A percentile compares a stretch with the other conserved stretches of the same genome.
phyloP scores from a whole-genome alignment of 257 asterid species.

The Solanum chmielewskii region DNA sequence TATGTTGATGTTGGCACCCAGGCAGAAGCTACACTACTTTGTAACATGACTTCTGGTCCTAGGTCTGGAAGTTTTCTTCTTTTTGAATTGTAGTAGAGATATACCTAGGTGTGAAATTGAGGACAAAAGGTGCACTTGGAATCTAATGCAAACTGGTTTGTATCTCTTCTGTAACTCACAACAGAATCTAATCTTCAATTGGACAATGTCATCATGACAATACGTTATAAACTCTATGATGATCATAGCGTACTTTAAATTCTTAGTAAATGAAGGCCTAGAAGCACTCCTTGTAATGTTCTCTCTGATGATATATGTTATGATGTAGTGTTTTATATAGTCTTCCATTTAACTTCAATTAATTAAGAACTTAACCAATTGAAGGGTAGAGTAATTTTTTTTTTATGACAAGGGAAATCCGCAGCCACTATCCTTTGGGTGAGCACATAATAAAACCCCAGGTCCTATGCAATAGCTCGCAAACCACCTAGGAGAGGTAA shows the following conservation, averaged over 20 bases:
- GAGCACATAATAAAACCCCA: too few relatives aligned
- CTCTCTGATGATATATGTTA: neutral
- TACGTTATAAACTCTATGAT: neutral
- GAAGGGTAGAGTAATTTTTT: neutral
- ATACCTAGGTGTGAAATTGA: neutral
- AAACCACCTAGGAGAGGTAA: too few relatives aligned
- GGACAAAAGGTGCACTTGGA: neutral
- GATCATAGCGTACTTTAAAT: neutral
- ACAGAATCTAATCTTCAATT: neutral
- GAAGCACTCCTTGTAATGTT: neutral
- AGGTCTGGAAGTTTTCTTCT: neutral
- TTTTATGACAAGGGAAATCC: too few relatives aligned
- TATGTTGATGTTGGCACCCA: neutral
- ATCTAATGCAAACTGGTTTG: neutral
- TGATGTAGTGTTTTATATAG: neutral
- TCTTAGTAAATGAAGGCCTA: neutral
- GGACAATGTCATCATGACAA: neutral
- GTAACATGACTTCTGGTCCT: neutral
- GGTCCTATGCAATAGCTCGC: too few relatives aligned
- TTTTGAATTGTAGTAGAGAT: neutral
- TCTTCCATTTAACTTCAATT: neutral
- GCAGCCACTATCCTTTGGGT: too few relatives aligned
- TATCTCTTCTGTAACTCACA: neutral
- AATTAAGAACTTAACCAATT: neutral
- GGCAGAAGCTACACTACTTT: neutral